A percentile compares a stretch with the other conserved stretches of the same genome.
phyloP scores from a whole-genome alignment of 768 basidiomycete species.

The Psilocybe cubensis region DNA sequence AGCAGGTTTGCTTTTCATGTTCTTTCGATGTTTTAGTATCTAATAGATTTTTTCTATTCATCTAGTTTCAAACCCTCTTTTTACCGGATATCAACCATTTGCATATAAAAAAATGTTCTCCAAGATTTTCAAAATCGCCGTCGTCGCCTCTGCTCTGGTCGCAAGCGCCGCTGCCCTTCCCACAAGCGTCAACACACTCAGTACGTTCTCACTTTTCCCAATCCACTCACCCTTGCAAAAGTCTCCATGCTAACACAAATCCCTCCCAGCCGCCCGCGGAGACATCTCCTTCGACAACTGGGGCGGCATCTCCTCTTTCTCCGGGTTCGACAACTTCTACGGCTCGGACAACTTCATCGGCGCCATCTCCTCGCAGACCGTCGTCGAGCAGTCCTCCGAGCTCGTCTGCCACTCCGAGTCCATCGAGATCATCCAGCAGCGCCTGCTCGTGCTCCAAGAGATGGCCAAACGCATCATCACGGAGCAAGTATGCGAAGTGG shows the following conservation, averaged over 20 bases:
- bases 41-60: not conserved
- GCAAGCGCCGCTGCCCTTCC: slow-evolving; percentile 18
- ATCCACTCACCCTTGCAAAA: not conserved
- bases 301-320: slow-evolving; percentile 16
- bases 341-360: slow-evolving; percentile 23
- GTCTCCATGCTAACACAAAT: too few relatives aligned
- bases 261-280: slow-evolving; percentile 16
- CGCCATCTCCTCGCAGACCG: slow-evolving; percentile 18
- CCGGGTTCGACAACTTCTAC: slow-evolving; percentile 19
- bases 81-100: slow-evolving; percentile 3
- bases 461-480: slow-evolving; percentile 50
- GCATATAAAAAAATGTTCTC: slow-evolving; percentile 19
- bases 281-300: slow-evolving; percentile 21
- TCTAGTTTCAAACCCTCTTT: slow-evolving; percentile 3
- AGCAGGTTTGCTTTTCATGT: slow-evolving; percentile 7
- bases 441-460: slow-evolving; percentile 46
- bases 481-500: slow-evolving; percentile 53
- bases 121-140: slow-evolving; percentile 20
- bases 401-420: slow-evolving; percentile 42
- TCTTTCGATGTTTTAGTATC: not conserved
- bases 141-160: slow-evolving; percentile 21
- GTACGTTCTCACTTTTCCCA: not conserved
- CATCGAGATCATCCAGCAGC: slow-evolving; percentile 48
- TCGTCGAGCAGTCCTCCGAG: slow-evolving; percentile 34
- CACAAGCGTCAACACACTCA: slow-evolving; percentile 9